Evolutionary conservation across 2,329 filamentous ascomycete species (phyloP), one percentile per base, ranked within the genome.

Genomic region (Tolypocladium sp.): DNA sequence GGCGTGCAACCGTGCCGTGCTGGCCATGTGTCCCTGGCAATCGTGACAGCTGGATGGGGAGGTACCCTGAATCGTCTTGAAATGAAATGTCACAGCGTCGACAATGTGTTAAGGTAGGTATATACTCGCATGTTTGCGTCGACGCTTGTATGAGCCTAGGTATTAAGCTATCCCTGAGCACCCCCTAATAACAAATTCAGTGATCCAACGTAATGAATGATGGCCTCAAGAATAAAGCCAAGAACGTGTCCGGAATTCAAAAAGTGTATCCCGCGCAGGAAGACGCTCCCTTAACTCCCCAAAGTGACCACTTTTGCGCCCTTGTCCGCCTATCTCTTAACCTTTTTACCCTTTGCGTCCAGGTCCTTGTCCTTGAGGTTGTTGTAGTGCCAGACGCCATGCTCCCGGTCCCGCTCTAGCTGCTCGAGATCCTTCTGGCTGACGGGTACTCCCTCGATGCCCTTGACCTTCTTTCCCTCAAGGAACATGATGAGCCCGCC

Each of bases 381-480:
- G 52, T 75, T 74, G 68, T 79, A 85, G 66, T 87, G 84, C 53
- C 74, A 75, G 25, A 87, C 77, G 2, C 84, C 84, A 59, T 76
- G 64, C 64, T 84, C 81, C 62, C 76, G 75, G 63, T 87, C 84
- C 10, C 69, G 70, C 22, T 75, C 74, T 38, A 87, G 72, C 56
- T 75, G 76, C 62, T 78, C 74, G 42, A 74, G 66, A 63, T 88
- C 84, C 64, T 77, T 75, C 55, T 82, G 79, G 13, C 78, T 81
- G n/a, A 88, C 73, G 3, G 84, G 81, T 17, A 90, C 84, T 1
- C 89, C 89, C 69, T 92, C 89, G 49, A 90, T 79, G 35, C 78
- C 75, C 76, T 91, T 92, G 37, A 91, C 83, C 55, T 79, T 80
- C 69, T 86, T 89, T 9, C 88, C 89, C 70, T 94, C 90, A 27